These are phyloP conservation scores for Aspergillus campestris DNA, from an alignment of 495 filamentous ascomycete species.

Conservation along the genomic window DNA sequence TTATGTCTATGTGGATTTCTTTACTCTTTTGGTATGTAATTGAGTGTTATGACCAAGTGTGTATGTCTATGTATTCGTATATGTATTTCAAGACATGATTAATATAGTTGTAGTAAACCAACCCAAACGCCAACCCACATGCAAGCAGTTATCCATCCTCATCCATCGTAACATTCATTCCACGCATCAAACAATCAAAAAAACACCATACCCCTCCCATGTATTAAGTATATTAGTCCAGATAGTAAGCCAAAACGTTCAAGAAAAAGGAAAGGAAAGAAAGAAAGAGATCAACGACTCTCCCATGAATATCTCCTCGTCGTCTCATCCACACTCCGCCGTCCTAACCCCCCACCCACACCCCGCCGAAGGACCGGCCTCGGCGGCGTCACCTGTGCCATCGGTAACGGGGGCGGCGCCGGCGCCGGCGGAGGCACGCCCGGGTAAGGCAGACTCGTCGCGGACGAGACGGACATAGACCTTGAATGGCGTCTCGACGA, in stretches of 20 bases:
- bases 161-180: no score
- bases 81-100: no score
- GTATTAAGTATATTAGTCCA: not conserved
- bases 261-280: not conserved
- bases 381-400: constrained; percentile 20
- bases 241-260: not conserved
- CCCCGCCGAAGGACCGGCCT: constrained; percentile 16
- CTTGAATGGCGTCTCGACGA: constrained; percentile 5
- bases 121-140: no score
- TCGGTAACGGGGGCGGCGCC: constrained; percentile 14
- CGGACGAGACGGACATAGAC: constrained; percentile 29
- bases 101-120: no score
- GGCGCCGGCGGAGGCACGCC: not conserved
- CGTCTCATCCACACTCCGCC: constrained; percentile 12
- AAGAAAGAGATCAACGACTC: constrained; percentile 10
- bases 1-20: no score
- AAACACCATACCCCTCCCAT: not conserved
- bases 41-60: no score
- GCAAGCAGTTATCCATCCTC: no score
- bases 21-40: no score
- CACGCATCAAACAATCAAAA: not conserved
- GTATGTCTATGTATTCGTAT: no score
- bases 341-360: constrained; percentile 1
- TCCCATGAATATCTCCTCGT: constrained; percentile 26
- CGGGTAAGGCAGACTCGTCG: constrained; percentile 3